phyloP scores from a whole-genome alignment of 192 early-diverging fungal species.

The Geranomyces michiganensis region DNA sequence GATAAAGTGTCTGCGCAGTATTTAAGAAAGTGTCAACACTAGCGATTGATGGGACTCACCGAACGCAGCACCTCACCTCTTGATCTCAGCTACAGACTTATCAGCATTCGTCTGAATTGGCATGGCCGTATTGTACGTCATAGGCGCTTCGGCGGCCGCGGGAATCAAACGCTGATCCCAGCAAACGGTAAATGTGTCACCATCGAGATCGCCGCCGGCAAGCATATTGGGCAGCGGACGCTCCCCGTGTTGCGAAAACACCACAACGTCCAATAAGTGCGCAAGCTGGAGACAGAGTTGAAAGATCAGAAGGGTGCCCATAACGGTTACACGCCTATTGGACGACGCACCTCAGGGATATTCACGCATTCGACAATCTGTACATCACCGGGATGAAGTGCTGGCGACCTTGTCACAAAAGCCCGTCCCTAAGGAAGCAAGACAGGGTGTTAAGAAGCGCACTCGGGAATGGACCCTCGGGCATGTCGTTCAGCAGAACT shows the following conservation, averaged over 20 bases:
- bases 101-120: not conserved
- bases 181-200: conserved; percentile 62
- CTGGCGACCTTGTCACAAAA: conserved; percentile 33
- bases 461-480: not conserved
- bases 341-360: conserved; percentile 22
- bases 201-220: conserved; percentile 81
- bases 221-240: conserved; percentile 76
- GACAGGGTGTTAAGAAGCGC: too few species aligned
- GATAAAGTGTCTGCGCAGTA: conserved; percentile 65
- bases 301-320: too few species aligned
- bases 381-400: conserved; percentile 49
- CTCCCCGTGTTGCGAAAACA: conserved; percentile 68
- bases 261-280: conserved; percentile 66
- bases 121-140: conserved; percentile 32
- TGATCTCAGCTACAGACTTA: not conserved
- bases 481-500: too few species aligned
- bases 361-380: conserved; percentile 40
- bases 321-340: too few species aligned
- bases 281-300: too few species aligned
- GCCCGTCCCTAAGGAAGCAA: not conserved
- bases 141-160: conserved; percentile 12
- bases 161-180: conserved; percentile 36
- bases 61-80: conserved; percentile 5
- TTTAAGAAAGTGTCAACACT: not conserved
- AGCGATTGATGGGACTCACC: not conserved